Percentiles rank a stretch among this genome's conserved stretches.
Evolutionary conservation across 192 early-diverging fungal species (phyloP).

Genomic region (Rhizoclosmatium sp.): DNA sequence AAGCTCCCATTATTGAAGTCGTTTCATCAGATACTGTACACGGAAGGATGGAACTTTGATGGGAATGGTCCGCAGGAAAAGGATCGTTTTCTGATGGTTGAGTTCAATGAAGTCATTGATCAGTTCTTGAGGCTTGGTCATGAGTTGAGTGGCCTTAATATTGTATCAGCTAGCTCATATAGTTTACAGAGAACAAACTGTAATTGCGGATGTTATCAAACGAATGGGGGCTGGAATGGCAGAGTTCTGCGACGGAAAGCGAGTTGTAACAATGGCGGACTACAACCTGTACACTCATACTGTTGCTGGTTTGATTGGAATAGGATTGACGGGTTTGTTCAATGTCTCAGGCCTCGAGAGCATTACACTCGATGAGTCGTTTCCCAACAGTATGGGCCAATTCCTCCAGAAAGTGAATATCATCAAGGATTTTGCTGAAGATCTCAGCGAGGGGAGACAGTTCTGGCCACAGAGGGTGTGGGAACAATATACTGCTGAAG

Average conservation of each 20-base stretch:
- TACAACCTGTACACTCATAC: conserved; percentile 98
- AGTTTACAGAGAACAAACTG: conserved; percentile 72
- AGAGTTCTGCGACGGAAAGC: conserved; percentile 62
- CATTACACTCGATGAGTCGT: conserved; percentile 19
- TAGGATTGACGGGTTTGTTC: conserved; percentile 93
- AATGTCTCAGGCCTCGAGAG: conserved; percentile 82
- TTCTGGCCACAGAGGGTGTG: conserved; percentile 99
- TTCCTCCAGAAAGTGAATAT: conserved; percentile 99
- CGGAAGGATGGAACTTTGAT: conserved; percentile 65
- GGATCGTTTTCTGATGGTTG: conserved; percentile 88
- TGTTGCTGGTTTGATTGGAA: conserved; percentile 94
- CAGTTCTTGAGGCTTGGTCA: conserved; percentile 82
- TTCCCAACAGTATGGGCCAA: conserved; percentile 93
- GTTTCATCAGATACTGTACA: conserved; percentile 83
- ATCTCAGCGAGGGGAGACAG: conserved; percentile 83
- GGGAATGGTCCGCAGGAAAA: conserved; percentile 91
- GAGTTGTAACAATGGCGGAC: conserved; percentile 76
- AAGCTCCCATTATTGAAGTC: conserved; percentile 80
- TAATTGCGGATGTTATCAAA: conserved; percentile 91
- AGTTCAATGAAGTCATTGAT: conserved; percentile 88
- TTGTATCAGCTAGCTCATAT: conserved; percentile 3
- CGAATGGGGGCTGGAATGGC: conserved; percentile 98
- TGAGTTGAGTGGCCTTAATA: conserved; percentile 38
- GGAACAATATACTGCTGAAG: conserved; percentile 72
- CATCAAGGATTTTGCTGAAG: conserved; percentile 92